Percentiles rank a stretch among this genome's conserved stretches.
These are phyloP conservation scores for Gymnopilus dilepis DNA, from an alignment of 768 basidiomycete genomes.

Conservation along the genomic window DNA sequence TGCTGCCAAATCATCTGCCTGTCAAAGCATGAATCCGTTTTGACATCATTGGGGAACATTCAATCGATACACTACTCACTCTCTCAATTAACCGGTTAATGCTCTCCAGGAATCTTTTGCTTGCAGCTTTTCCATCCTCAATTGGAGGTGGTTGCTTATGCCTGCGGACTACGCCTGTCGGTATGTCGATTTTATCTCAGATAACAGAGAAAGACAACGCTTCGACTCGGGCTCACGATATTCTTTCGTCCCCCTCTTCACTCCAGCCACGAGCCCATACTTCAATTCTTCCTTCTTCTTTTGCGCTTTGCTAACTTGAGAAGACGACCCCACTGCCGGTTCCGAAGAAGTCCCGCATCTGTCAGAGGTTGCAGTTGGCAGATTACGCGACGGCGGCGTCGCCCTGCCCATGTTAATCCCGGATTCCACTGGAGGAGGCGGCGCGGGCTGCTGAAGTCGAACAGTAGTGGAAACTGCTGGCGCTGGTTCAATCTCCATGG, in stretches of 20 bases:
- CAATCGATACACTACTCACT: neutral
- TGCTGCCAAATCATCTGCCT: slow-evolving; percentile 12
- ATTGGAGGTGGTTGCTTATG: neutral
- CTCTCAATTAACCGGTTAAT: slow-evolving; percentile 1
- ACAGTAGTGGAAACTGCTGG: too few relatives aligned
- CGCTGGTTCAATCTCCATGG: too few relatives aligned
- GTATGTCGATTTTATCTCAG: too few relatives aligned
- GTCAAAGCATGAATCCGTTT: neutral
- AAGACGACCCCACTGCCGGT: too few relatives aligned
- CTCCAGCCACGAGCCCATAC: neutral
- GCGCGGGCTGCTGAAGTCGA: too few relatives aligned
- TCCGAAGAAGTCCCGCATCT: too few relatives aligned
- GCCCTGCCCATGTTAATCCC: too few relatives aligned
- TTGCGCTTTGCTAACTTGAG: too few relatives aligned
- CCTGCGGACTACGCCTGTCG: neutral
- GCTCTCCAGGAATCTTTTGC: slow-evolving; percentile 4
- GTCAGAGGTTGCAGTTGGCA: too few relatives aligned
- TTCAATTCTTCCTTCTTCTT: too few relatives aligned
- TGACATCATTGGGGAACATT: neutral
- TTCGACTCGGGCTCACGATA: slow-evolving; percentile 3
- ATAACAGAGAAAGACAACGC: neutral
- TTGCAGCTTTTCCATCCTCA: neutral
- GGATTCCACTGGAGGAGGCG: too few relatives aligned
- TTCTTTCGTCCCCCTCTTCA: neutral
- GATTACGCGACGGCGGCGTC: too few relatives aligned